phyloP scores from a whole-genome alignment of 2,329 filamentous ascomycete genomes.

The Mollisiaceae sp. region DNA sequence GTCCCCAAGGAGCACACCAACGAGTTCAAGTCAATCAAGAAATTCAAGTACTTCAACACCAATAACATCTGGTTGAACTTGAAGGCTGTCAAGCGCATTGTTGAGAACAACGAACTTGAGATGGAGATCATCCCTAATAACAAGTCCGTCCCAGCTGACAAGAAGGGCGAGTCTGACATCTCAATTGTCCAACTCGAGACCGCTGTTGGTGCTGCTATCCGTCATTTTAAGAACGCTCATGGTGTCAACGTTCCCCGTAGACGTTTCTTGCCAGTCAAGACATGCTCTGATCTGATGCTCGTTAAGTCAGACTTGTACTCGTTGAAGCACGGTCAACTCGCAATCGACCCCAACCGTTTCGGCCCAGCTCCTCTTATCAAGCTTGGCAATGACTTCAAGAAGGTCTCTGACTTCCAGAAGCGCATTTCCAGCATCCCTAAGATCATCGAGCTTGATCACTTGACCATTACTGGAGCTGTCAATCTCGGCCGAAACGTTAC shows the following conservation, averaged over 20 bases:
- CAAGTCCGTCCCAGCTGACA: slow-evolving; percentile 97
- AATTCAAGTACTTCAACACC: slow-evolving; percentile 99
- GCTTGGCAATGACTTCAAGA: slow-evolving; percentile 99
- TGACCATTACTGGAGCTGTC: slow-evolving; percentile 97
- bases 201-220: slow-evolving; percentile 96
- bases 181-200: slow-evolving; percentile 99
- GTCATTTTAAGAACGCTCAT: slow-evolving; percentile 98
- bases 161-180: slow-evolving; percentile 99
- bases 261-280: slow-evolving; percentile 99
- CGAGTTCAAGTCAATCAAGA: slow-evolving; percentile 99
- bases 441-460: slow-evolving; percentile 90
- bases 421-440: slow-evolving; percentile 86
- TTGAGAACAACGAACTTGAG: slow-evolving; percentile 96
- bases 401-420: slow-evolving; percentile 96
- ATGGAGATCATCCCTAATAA: slow-evolving; percentile 99
- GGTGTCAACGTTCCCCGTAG: slow-evolving; percentile 98
- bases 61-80: slow-evolving; percentile 99
- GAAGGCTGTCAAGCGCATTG: slow-evolving; percentile 95
- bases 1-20: slow-evolving; percentile 99
- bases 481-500: slow-evolving; percentile 96
- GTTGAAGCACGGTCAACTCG: slow-evolving; percentile 95
- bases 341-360: slow-evolving; percentile 96
- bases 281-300: slow-evolving; percentile 98
- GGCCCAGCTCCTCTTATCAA: slow-evolving; percentile 98
- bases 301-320: slow-evolving; percentile 99